phyloP scores from a whole-genome alignment of 805 yeast genomes.

The Candida pseudofarinosa region DNA sequence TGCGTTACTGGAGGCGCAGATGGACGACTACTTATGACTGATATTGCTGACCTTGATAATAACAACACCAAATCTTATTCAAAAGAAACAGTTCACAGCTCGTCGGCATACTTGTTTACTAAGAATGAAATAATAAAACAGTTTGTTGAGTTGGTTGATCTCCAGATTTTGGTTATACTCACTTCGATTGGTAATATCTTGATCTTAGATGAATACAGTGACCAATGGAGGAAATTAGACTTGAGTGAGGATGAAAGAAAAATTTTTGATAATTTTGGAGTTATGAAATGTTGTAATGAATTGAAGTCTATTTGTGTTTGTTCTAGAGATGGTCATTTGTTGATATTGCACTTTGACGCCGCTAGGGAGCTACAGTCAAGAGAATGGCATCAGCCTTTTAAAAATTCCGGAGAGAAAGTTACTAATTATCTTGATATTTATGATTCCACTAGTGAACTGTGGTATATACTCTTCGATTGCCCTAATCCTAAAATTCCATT shows the following conservation, averaged over 20 bases:
- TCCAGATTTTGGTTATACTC: conserved; percentile 44
- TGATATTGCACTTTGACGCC: conserved; percentile 27
- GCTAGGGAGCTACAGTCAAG: conserved; percentile 14
- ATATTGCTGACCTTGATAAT: conserved; percentile 26
- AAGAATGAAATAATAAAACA: conserved; percentile 61
- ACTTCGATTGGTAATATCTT: conserved; percentile 60
- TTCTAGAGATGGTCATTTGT: conserved; percentile 37
- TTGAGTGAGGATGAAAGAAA: conserved; percentile 11
- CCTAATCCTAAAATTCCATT: conserved; percentile 63
- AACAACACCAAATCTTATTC: conserved; percentile 17
- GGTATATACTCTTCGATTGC: conserved; percentile 52
- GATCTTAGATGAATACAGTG: conserved; percentile 16
- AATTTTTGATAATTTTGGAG: conserved; percentile 35
- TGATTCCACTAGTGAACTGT: conserved; percentile 13
- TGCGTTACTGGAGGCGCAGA: conserved; percentile 93
- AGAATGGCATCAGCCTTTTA: conserved; percentile 18
- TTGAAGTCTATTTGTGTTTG: conserved; percentile 25
- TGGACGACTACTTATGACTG: conserved; percentile 70
- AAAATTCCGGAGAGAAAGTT: conserved; percentile 37
- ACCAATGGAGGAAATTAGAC: conserved; percentile 20
- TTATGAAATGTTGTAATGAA: conserved; percentile 38
- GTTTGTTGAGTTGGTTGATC: conserved; percentile 42
- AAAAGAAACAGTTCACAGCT: conserved; percentile 28
- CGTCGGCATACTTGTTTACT: conserved; percentile 20
- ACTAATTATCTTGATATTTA: conserved; percentile 44